Conservation (phyloP, 805 yeast genomes). For the Kodamaea neixiangensis region DNA sequence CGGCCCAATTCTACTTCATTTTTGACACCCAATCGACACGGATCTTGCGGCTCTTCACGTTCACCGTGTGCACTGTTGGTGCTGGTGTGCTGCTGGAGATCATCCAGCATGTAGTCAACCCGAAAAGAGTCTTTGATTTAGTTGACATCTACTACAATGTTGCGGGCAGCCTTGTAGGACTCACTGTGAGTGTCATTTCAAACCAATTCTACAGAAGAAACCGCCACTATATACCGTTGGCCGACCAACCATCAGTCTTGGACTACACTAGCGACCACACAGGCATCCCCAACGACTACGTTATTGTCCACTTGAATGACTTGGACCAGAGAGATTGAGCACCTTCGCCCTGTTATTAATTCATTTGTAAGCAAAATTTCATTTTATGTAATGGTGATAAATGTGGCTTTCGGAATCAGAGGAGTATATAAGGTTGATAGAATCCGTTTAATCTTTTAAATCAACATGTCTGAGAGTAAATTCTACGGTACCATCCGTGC, state of each 20-base stretch:
- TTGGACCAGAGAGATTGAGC: not conserved
- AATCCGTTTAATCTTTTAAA: constrained; percentile 7
- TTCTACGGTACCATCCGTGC: constrained; percentile 27
- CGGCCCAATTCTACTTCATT: constrained; percentile 49
- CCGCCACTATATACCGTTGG: not conserved
- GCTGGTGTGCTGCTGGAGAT: constrained; percentile 55
- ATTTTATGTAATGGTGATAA: constrained; percentile 6
- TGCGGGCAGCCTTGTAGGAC: constrained; percentile 32
- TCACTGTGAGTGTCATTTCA: constrained; percentile 14
- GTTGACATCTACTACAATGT: constrained; percentile 45
- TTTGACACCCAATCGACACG: constrained; percentile 32
- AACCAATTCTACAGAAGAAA: not conserved
- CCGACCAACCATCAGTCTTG: not conserved
- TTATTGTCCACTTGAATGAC: constrained; percentile 6
- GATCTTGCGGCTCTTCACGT: constrained; percentile 18
- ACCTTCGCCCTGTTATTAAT: not conserved
- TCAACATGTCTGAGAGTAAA: not conserved
- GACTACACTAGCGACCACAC: not conserved
- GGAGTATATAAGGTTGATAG: not conserved
- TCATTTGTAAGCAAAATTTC: not conserved
- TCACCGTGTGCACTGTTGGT: constrained; percentile 46
- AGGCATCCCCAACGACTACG: constrained; percentile 3
- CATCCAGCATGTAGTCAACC: constrained; percentile 47
- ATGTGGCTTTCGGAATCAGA: not conserved
- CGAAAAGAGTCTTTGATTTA: constrained; percentile 49